Evolutionary conservation across 805 yeast genomes (phyloP).

Genomic region (Myxozyma neotropica): DNA sequence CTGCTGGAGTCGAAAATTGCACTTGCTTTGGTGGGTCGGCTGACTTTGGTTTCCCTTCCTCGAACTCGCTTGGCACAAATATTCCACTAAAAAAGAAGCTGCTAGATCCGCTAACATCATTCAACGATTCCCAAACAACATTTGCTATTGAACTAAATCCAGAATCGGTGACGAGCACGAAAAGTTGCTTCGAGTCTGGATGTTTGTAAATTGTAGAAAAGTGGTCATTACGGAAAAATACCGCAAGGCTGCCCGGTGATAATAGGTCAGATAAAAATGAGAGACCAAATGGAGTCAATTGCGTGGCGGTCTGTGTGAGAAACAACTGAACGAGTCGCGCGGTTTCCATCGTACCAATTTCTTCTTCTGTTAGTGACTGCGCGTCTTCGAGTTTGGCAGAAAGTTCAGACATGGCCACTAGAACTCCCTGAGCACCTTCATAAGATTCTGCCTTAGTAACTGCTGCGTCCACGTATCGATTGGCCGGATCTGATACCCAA

Average conservation of each 20-base stretch:
- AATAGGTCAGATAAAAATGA: conserved; percentile 50
- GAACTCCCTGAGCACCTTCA: conserved; percentile 61
- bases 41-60: conserved; percentile 3
- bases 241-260: conserved; percentile 57
- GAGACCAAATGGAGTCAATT: conserved; percentile 72
- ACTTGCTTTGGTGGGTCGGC: not conserved
- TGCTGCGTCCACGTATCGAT: conserved; percentile 42
- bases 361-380: conserved; percentile 17
- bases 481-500: conserved; percentile 60
- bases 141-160: conserved; percentile 54
- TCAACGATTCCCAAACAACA: conserved; percentile 83
- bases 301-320: conserved; percentile 67
- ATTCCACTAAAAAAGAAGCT: conserved; percentile 71
- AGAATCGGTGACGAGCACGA: conserved; percentile 70
- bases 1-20: not conserved
- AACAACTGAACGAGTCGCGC: conserved; percentile 48
- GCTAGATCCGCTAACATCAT: conserved; percentile 65
- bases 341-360: conserved; percentile 21
- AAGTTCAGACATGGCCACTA: conserved; percentile 52
- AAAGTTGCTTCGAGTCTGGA: conserved; percentile 50
- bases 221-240: conserved; percentile 89
- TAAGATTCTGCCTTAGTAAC: conserved; percentile 51
- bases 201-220: conserved; percentile 64
- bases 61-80: conserved; percentile 50
- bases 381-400: conserved; percentile 18